These are phyloP conservation scores for Adansonia rubrostipa DNA, from an alignment of 441 rosid genomes.

Conservation along the genomic window DNA sequence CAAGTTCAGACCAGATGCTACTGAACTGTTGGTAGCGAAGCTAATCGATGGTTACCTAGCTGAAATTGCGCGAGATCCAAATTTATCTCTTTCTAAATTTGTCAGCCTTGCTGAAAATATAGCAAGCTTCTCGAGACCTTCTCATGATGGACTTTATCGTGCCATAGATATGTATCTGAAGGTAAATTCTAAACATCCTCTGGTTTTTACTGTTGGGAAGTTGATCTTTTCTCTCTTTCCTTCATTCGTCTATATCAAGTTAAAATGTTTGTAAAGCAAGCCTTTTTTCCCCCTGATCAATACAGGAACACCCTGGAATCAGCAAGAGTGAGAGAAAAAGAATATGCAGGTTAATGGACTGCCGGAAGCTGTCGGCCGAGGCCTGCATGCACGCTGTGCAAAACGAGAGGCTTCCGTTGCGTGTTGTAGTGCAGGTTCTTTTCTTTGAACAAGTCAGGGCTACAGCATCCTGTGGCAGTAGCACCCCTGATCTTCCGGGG, in stretches of 20 bases:
- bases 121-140: slow-evolving; percentile 68
- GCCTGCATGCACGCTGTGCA: slow-evolving; percentile 71
- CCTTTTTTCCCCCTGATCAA: not conserved
- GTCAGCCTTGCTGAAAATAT: slow-evolving; percentile 59
- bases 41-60: slow-evolving; percentile 81
- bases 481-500: slow-evolving; percentile 59
- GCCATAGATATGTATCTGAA: slow-evolving; percentile 88
- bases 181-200: slow-evolving; percentile 43
- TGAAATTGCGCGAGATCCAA: slow-evolving; percentile 75
- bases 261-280: not conserved
- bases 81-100: slow-evolving; percentile 60
- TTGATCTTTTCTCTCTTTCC: not conserved
- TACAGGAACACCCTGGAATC: slow-evolving; percentile 64
- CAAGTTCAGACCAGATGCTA: slow-evolving; percentile 43
- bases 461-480: slow-evolving; percentile 50
- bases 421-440: slow-evolving; percentile 74
- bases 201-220: not conserved
- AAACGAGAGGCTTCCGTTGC: slow-evolving; percentile 69
- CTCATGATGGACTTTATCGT: slow-evolving; percentile 82
- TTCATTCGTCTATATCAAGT: not conserved
- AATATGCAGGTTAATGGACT: slow-evolving; percentile 66
- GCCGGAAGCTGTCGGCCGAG: slow-evolving; percentile 59
- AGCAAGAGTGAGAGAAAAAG: slow-evolving; percentile 65
- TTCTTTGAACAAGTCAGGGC: slow-evolving; percentile 74
- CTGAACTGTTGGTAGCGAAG: slow-evolving; percentile 60